Evolutionary conservation across 805 yeast species (phyloP).

Genomic region (Pichia sporocuriosa): DNA sequence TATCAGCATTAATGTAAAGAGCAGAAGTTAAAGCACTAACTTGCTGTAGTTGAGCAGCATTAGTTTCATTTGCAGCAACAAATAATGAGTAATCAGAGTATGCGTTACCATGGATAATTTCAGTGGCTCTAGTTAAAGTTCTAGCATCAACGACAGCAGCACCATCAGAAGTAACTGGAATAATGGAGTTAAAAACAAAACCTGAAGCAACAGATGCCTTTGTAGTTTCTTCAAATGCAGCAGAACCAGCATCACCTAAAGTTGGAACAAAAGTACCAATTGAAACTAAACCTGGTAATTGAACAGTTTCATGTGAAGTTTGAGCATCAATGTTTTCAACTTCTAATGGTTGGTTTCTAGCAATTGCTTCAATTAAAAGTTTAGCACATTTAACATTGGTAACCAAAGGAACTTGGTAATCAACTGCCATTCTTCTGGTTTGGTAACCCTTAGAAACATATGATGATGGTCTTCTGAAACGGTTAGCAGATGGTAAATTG

Average conservation of each 20-base stretch:
- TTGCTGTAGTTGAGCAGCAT: slow-evolving; percentile 53
- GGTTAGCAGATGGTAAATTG: slow-evolving; percentile 92
- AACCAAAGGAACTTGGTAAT: slow-evolving; percentile 93
- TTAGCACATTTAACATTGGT: slow-evolving; percentile 98
- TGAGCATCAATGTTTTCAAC: slow-evolving; percentile 80
- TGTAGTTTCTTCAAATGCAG: slow-evolving; percentile 60
- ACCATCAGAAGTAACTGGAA: slow-evolving; percentile 65
- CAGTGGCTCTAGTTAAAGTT: slow-evolving; percentile 59
- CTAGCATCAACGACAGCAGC: slow-evolving; percentile 57
- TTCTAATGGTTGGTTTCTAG: slow-evolving; percentile 60
- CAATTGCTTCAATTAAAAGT: slow-evolving; percentile 87
- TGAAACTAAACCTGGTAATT: slow-evolving; percentile 83
- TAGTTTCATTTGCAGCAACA: slow-evolving; percentile 73
- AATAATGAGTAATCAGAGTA: slow-evolving; percentile 78
- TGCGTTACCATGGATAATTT: slow-evolving; percentile 47
- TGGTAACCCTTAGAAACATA: slow-evolving; percentile 96
- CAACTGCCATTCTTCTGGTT: slow-evolving; percentile 99
- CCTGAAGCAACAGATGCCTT: slow-evolving; percentile 75
- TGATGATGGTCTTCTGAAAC: slow-evolving; percentile 98
- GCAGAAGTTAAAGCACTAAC: slow-evolving; percentile 67
- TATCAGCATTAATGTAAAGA: slow-evolving; percentile 74
- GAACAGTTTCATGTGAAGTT: slow-evolving; percentile 76
- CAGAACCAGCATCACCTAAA: slow-evolving; percentile 41
- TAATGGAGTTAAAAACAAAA: slow-evolving; percentile 75
- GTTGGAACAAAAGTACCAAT: slow-evolving; percentile 74